These are phyloP conservation scores for Lablab purpureus DNA, from an alignment of 306 rosid species.

Conservation along the genomic window DNA sequence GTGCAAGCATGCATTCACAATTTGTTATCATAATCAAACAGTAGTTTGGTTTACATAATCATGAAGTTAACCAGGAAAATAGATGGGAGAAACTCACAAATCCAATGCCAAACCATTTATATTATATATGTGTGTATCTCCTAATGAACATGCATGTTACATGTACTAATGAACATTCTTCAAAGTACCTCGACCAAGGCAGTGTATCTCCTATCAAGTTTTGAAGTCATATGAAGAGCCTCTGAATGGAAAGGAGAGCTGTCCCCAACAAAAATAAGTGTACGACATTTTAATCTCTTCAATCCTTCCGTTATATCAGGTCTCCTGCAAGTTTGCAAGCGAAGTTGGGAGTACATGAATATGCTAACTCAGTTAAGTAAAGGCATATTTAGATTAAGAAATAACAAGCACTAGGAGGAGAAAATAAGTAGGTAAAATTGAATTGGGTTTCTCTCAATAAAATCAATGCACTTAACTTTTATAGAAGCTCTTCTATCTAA, in stretches of 20 bases:
- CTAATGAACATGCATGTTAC: background rate
- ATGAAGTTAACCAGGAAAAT: too few relatives aligned
- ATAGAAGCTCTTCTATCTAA: background rate
- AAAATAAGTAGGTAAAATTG: background rate
- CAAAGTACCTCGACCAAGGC: slow-evolving; percentile 86
- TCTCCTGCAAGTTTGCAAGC: slow-evolving; percentile 62
- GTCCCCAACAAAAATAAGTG: slow-evolving; percentile 91
- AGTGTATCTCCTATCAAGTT: slow-evolving; percentile 78
- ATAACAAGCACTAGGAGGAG: background rate
- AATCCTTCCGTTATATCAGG: slow-evolving; percentile 80
- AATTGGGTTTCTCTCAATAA: background rate
- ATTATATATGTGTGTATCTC: too few relatives aligned
- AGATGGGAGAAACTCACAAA: too few relatives aligned
- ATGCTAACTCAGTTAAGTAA: background rate
- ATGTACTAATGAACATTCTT: background rate
- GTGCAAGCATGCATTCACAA: too few relatives aligned
- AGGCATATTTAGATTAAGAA: background rate
- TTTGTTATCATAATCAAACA: too few relatives aligned
- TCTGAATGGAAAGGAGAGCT: slow-evolving; percentile 94
- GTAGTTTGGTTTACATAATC: too few relatives aligned
- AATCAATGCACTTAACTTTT: background rate
- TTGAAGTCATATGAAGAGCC: slow-evolving; percentile 86
- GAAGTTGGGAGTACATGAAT: slow-evolving; percentile 32
- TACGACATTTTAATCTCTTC: slow-evolving; percentile 79
- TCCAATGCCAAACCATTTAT: too few relatives aligned